Conservation (phyloP, 495 filamentous ascomycete species). For the Hypomontagnella monticulosa region DNA sequence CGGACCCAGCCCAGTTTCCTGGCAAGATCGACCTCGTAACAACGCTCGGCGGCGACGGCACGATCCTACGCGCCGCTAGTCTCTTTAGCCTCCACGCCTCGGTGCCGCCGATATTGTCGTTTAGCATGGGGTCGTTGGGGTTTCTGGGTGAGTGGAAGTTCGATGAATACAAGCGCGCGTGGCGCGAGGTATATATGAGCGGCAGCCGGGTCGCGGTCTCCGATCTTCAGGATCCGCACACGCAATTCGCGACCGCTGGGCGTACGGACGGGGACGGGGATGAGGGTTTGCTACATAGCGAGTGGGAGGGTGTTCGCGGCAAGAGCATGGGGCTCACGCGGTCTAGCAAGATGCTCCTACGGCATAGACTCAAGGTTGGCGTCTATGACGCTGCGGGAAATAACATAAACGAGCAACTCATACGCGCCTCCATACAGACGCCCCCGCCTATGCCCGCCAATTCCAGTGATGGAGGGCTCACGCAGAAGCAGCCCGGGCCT, state of each 20-base stretch:
- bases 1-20: slow-evolving; percentile 57
- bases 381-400: slow-evolving; percentile 73
- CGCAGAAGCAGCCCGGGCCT: slow-evolving; percentile 38
- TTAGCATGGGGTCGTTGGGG: slow-evolving; percentile 95
- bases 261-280: slow-evolving; percentile 32
- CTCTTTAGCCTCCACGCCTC: slow-evolving; percentile 83
- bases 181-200: slow-evolving; percentile 93
- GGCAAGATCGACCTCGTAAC: slow-evolving; percentile 84
- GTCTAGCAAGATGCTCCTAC: slow-evolving; percentile 80
- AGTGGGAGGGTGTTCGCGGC: slow-evolving; percentile 77
- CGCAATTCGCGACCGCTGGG: slow-evolving; percentile 47
- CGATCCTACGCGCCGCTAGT: slow-evolving; percentile 89
- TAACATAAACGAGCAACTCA: slow-evolving; percentile 58
- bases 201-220: slow-evolving; percentile 68
- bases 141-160: slow-evolving; percentile 98
- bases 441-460: slow-evolving; percentile 36
- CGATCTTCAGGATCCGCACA: slow-evolving; percentile 57
- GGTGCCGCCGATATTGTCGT: slow-evolving; percentile 92
- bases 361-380: slow-evolving; percentile 85
- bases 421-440: slow-evolving; percentile 54
- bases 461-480: not conserved
- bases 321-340: slow-evolving; percentile 82
- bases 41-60: slow-evolving; percentile 95
- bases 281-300: slow-evolving; percentile 22
- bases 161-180: slow-evolving; percentile 85